Conservation (phyloP, 345 rosid genomes). For the Turritis glabra region DNA sequence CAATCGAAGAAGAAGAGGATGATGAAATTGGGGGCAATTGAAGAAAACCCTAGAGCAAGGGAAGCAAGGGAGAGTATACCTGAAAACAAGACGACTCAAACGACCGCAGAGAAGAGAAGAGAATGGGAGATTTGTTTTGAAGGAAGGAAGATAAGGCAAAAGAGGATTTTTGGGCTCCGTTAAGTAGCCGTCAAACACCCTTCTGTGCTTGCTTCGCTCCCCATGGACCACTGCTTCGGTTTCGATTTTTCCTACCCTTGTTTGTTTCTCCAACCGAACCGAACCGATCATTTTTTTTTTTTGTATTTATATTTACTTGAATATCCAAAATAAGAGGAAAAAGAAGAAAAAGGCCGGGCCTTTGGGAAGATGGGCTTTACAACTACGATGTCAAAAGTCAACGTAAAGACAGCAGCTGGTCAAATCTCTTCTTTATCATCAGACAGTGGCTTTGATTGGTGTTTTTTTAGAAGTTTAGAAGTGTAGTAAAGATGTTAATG, state of each 20-base stretch:
- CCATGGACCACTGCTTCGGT: slow-evolving; percentile 33
- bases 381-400: not conserved
- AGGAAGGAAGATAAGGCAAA: slow-evolving; percentile 40
- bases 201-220: slow-evolving; percentile 14
- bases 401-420: not conserved
- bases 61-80: slow-evolving; percentile 29
- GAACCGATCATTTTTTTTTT: not conserved
- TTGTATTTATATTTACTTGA: not conserved
- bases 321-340: not conserved
- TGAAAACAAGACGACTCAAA: slow-evolving; percentile 14
- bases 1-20: slow-evolving; percentile 17
- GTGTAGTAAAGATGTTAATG: not conserved
- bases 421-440: not conserved
- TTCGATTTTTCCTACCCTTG: not conserved
- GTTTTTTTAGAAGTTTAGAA: not conserved
- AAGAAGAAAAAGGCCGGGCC: slow-evolving; percentile 10
- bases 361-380: not conserved
- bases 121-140: slow-evolving; percentile 3
- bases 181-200: slow-evolving; percentile 42
- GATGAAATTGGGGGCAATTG: slow-evolving; percentile 14
- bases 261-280: slow-evolving; percentile 11
- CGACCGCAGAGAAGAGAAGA: slow-evolving; percentile 18
- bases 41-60: slow-evolving; percentile 20
- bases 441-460: not conserved
- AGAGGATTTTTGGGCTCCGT: slow-evolving; percentile 27